Base-by-base conservation (phyloP, 495 filamentous ascomycete genomes). In the Tuber calosporum region DNA sequence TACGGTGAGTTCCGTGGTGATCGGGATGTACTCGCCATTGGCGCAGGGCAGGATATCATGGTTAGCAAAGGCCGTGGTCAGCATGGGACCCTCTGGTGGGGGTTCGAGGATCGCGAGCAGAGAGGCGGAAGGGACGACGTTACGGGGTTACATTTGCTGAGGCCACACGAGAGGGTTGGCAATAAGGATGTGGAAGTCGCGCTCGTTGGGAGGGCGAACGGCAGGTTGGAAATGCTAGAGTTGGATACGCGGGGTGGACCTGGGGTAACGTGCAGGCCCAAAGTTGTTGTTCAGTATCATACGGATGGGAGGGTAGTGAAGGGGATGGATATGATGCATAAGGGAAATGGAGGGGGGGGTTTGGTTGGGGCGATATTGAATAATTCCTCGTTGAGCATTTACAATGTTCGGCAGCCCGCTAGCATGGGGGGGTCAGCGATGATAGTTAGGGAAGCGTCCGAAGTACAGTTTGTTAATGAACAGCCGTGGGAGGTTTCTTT, bases 91-190 rank as follows among this genome's bases (percentile, higher is more conserved):
- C 73, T 80, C 42, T 90, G 87, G 86, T 76, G 86, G 67, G 81
- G 84, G 1, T 89, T 88, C 77, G 85, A 86, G 73, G 85, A 87
- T 62, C 72, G 85, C 39, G 83, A 86, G 6, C 81, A 84, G 69
- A 76, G 80, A 15, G 88, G 86, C 74, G 89, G 88, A n/a, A 83
- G 84, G 70, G 90, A 90, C 76, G 90, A 92, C 82, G 87, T 91
- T 66, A 87, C 86, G 43, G 83, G 85, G 19, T 38, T 91, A 20
- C 86, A 87, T 78, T 75, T 91, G 1, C 75, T 91, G 38, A 75
- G 82, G 20, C 82, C 85, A 6, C 75, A 83, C 17, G 84, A 86
- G 69, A 74, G 69, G 68, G 75, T 69, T 34, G 79, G 82, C 72
- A 72, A 77, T 26, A 68, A 30, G 2, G 82, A 82, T 19, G 78